Base-by-base conservation (phyloP, 1,284 basidiomycete species). In the Boletellus deceptivus region DNA sequence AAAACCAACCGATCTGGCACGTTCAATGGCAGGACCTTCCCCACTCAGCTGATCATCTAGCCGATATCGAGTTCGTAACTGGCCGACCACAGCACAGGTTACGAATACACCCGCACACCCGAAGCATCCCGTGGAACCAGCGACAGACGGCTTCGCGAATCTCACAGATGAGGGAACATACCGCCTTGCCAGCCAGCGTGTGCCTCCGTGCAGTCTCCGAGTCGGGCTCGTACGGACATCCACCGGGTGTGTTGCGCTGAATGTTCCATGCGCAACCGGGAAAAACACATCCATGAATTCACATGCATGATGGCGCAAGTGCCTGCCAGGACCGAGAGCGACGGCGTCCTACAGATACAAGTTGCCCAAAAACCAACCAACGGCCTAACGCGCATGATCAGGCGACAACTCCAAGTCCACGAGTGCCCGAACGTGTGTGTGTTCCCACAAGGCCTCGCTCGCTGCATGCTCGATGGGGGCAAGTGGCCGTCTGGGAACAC, bases 401-500 rank as follows among this genome's bases (percentile, higher is more conserved):
- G 89, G 68, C 62, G 81, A 75, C 46, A 77, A 76, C 71, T 95
- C 92, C 22, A 86, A 59, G 53, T 73, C 70, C 53, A 91, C 72
- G 24, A 91, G 74, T 38, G 78, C 84, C 54, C 79, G 76, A 27
- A 86, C 85, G 60, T 89, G 80, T 8, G 82, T 75, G 59, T 90
- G 85, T 43, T 78, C 77, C 81, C 86, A 86, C 50, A 94, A 70
- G 4, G 75, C 75, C 45, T 76, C 71, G 18, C 79, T 84, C 24
- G 70, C 80, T 24, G 69, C 78, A 27, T 76, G 61, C 9, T 77
- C 73, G 18, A 86, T 82, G 5, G 84, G 81, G 37, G 82, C 79
- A 44, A 96, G 77, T 10, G 93, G 89, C 55, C 77, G 82, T 52
- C 93, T 80, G 37, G 89, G 83, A 33, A 78, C 69, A 0, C 91